phyloP scores from a whole-genome alignment of 257 asterid species.

The Plantago ovata region DNA sequence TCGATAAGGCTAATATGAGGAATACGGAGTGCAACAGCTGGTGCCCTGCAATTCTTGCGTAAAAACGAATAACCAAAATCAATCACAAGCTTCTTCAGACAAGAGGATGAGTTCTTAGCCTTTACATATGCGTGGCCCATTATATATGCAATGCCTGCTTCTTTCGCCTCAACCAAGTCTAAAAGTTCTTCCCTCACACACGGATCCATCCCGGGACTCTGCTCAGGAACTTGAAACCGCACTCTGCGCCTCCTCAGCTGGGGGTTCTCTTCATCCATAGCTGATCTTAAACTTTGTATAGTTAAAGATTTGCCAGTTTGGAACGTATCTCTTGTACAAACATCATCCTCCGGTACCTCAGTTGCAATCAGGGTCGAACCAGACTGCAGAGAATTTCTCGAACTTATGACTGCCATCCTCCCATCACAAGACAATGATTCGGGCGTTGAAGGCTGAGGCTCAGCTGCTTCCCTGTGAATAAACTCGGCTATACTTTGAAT shows the following conservation, averaged over 20 bases:
- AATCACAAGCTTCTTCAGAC: conserved; percentile 43
- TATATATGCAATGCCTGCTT: conserved; percentile 64
- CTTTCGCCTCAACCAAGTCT: conserved; percentile 80
- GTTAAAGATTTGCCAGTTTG: conserved; percentile 74
- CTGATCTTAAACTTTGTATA: conserved; percentile 65
- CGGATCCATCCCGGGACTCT: conserved; percentile 54
- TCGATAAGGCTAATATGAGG: conserved; percentile 61
- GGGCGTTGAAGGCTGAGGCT: conserved; percentile 62
- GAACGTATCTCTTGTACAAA: conserved; percentile 27
- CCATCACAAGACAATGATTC: conserved; percentile 72
- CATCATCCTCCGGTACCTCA: conserved; percentile 42
- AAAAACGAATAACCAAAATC: conserved; percentile 56
- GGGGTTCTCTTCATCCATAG: conserved; percentile 69
- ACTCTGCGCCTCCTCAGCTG: conserved; percentile 65
- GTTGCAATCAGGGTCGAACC: conserved; percentile 41
- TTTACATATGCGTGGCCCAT: conserved; percentile 57
- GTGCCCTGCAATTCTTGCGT: conserved; percentile 55
- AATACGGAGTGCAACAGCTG: conserved; percentile 51
- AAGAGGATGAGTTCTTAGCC: conserved; percentile 52
- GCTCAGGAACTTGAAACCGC: conserved; percentile 55
- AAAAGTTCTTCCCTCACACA: conserved; percentile 67
- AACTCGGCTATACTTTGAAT: conserved; percentile 89
- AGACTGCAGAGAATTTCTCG: conserved; percentile 37
- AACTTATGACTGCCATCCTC: conserved; percentile 91
- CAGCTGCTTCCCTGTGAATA: conserved; percentile 86